Conservation (phyloP, 805 yeast species). For the Tetrapisispora iriomotensis region DNA sequence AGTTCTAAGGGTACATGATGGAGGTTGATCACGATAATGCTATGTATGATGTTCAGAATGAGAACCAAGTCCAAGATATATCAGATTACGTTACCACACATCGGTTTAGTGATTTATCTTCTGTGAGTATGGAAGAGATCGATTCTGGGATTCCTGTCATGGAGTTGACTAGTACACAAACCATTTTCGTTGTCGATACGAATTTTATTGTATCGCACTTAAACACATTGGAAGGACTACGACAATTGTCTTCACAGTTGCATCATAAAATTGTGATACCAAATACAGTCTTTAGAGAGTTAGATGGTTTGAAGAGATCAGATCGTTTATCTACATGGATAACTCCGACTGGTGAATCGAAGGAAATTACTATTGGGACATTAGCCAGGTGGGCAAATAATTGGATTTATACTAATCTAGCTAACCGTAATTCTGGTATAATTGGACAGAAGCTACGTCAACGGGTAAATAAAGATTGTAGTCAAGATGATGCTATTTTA, state of each 20-base stretch:
- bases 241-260: slow-evolving; percentile 32
- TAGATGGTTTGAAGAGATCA: slow-evolving; percentile 70
- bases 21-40: slow-evolving; percentile 33
- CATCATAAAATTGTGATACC: slow-evolving; percentile 58
- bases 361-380: slow-evolving; percentile 34
- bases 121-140: slow-evolving; percentile 5
- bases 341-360: slow-evolving; percentile 8
- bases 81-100: slow-evolving; percentile 33
- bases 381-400: slow-evolving; percentile 65
- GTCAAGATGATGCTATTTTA: slow-evolving; percentile 72
- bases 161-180: slow-evolving; percentile 8
- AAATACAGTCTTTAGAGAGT: slow-evolving; percentile 54
- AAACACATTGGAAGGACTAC: slow-evolving; percentile 44
- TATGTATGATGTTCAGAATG: slow-evolving; percentile 41
- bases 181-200: slow-evolving; percentile 65
- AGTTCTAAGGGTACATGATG: no score
- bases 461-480: slow-evolving; percentile 34
- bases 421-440: slow-evolving; percentile 40
- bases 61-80: slow-evolving; percentile 34
- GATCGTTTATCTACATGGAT: slow-evolving; percentile 3
- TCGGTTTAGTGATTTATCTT: slow-evolving; percentile 8
- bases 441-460: slow-evolving; percentile 58
- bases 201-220: slow-evolving; percentile 71
- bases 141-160: slow-evolving; percentile 8
- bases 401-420: slow-evolving; percentile 62